Conservation (phyloP, 352 stramenopile genomes). For the Phytophthora europaea region DNA sequence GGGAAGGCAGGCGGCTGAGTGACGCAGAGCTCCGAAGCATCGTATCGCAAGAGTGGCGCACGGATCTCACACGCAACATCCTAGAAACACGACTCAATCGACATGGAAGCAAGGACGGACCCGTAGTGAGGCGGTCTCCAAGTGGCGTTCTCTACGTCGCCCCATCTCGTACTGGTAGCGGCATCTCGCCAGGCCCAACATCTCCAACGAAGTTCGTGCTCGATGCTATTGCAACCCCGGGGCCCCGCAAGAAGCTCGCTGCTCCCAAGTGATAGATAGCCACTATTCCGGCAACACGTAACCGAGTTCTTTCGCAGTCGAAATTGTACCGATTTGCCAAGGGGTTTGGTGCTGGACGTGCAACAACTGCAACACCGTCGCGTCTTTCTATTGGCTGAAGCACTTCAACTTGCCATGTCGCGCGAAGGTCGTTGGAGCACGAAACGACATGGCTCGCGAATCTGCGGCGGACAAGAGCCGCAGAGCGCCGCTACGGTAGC, state of each 20-base stretch:
- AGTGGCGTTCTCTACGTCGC: constrained; percentile 61
- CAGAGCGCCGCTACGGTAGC: constrained; percentile 3
- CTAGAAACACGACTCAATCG: constrained; percentile 70
- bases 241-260: constrained; percentile 21
- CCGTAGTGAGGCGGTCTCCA: constrained; percentile 58
- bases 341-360: not conserved
- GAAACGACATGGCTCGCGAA: constrained; percentile 27
- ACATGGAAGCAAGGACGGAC: constrained; percentile 63
- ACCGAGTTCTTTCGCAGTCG: too few species aligned
- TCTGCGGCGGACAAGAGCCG: constrained; percentile 24
- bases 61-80: constrained; percentile 61
- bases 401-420: constrained; percentile 8
- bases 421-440: constrained; percentile 21
- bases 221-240: constrained; percentile 45
- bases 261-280: not conserved
- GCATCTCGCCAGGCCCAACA: not conserved
- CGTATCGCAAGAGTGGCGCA: constrained; percentile 72
- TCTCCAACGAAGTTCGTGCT: constrained; percentile 33
- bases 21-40: constrained; percentile 60
- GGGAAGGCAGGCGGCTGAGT: constrained; percentile 40
- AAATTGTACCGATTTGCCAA: too few species aligned
- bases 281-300: too few species aligned
- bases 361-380: not conserved
- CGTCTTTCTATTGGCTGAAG: not conserved
- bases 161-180: not conserved